Base-by-base conservation (phyloP, 2,329 filamentous ascomycete species). In the Colletotrichum sp. region DNA sequence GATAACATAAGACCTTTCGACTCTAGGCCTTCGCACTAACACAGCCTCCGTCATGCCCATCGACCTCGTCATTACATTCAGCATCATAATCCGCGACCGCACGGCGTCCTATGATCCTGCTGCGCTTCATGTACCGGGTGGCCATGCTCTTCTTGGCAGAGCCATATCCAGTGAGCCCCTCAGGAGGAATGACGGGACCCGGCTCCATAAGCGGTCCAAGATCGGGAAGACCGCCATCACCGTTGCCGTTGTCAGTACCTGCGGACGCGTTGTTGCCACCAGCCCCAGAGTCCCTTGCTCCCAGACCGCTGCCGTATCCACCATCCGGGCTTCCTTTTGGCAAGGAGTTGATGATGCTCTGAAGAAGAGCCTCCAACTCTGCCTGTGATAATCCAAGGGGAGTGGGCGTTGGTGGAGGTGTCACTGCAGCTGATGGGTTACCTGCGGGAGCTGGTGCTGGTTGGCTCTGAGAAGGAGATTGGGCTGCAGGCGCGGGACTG, bases 201-300 rank as follows among this genome's bases (percentile, higher is more conserved):
- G 62, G 55, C 8, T 32, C 73, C 69, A 68, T 72, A 6, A 26
- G 13, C 5, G 70, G 34, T n/a, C 36, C 55, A 36, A 39, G 18
- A 32, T 63, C 57, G 5, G 68, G 59, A 21, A 55, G 39, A 24
- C 59, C 68, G 18, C 36, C 57, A 15, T 71, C 26, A 13, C 18
- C 24, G 15, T 32, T 7, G 16, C 28, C 34, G 5, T 64, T 64
- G 8, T 13, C 44, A n/a, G 44, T 28, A 15, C 34, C 26, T 52
- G 32, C 24, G 28, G 49, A 15, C 21, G 44, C 59, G 28, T 39
- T 66, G 36, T 39, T 75, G 44, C 8, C 71, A 65, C 64, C 49
- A 62, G 71, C 26, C 32, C 66, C 74, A 55, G 74, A 76, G 74
- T 66, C 28, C 49, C 74, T 75, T 75, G 71, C 74, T 75, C 71